Evolutionary conservation across 306 rosid species (phyloP), one percentile per base, ranked within the genome.

Genomic region (Quercus dentata): DNA sequence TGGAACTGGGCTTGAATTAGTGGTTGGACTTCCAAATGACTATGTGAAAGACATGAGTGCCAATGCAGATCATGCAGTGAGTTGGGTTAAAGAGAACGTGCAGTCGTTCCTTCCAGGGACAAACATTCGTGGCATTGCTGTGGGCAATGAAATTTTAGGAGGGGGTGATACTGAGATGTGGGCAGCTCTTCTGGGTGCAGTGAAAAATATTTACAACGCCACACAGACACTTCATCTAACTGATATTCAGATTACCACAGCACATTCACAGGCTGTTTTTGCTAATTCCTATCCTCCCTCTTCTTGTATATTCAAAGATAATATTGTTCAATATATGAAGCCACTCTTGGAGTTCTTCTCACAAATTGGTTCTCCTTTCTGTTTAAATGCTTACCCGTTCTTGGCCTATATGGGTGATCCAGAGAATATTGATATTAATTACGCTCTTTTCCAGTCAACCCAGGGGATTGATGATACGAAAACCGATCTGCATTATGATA

Each of bases 301-400:
- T 80, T 93, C 98, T 12, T 87, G 98, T 87, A 86, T 63, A 73
- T 95, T 95, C 75, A 86, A 19, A 31, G 93, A 90, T 58, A 83
- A 74, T 59, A 76, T 95, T 63, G 89, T 56, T 59, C 96, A 91
- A 83, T 93, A 84, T 87, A 95, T 95, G 97, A 91, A 91, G 85
- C 99, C 93, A 8, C 87, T 95, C 67, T 59, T 95, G 85, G 91
- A 93, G 79, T 91, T 95, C 85, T 90, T 95, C 84, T 81, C 92
- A 38, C 84, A 89, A 78, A 90, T 89, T n/a, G 97, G 93, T 4
- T 93, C 98, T 30, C 99, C 99, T 73, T 95, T 95, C 87, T 95
- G 99, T 82, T 85, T 95, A 80, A 95, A 93, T 74, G 97, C 98
- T 31, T 95, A 93, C 78, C 99, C 99, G 1, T 95, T 82, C 80